These are phyloP conservation scores for Hypsizygus ulmarius DNA, from an alignment of 1,284 basidiomycete genomes.

Conservation along the genomic window DNA sequence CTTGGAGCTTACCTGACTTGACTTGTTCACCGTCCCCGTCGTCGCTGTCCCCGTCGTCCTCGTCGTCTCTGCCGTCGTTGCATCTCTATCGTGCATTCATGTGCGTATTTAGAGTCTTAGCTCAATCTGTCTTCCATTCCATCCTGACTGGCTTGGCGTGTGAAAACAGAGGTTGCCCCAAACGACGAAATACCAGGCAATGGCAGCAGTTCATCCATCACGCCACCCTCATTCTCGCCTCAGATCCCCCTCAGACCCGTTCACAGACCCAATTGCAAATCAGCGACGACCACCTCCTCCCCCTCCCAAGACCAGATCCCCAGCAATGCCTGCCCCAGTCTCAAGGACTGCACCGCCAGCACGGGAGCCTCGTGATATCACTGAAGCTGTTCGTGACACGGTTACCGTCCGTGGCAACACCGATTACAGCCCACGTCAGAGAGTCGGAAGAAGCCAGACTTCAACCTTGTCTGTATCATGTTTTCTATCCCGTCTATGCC, in stretches of 20 bases:
- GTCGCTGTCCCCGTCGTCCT: not conserved
- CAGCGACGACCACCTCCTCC: slow-evolving; percentile 21
- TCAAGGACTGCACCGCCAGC: slow-evolving; percentile 19
- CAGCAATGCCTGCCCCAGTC: slow-evolving; percentile 26
- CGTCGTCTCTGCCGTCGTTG: not conserved
- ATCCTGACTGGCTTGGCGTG: slow-evolving; percentile 23
- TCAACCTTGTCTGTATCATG: slow-evolving; percentile 17
- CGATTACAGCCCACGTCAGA: slow-evolving; percentile 35
- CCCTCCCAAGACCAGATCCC: slow-evolving; percentile 35
- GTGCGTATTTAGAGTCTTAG: no score
- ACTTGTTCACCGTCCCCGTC: no score
- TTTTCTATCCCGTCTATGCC: not conserved
- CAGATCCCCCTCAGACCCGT: slow-evolving; percentile 59
- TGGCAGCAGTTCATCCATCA: slow-evolving; percentile 28
- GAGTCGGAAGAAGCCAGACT: slow-evolving; percentile 38
- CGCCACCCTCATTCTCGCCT: slow-evolving; percentile 34
- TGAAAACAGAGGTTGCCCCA: slow-evolving; percentile 15
- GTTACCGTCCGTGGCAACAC: slow-evolving; percentile 49
- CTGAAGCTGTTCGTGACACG: slow-evolving; percentile 64
- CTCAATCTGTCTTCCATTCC: not conserved
- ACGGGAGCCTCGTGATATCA: slow-evolving; percentile 37
- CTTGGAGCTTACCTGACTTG: no score
- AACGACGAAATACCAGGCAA: slow-evolving; percentile 17
- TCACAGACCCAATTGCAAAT: slow-evolving; percentile 37
- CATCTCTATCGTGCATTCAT: not conserved